A percentile compares a stretch with the other conserved stretches of the same genome.
Evolutionary conservation across 176 grass and related monocot species (phyloP).

Genomic region (Oryza coarctata): DNA sequence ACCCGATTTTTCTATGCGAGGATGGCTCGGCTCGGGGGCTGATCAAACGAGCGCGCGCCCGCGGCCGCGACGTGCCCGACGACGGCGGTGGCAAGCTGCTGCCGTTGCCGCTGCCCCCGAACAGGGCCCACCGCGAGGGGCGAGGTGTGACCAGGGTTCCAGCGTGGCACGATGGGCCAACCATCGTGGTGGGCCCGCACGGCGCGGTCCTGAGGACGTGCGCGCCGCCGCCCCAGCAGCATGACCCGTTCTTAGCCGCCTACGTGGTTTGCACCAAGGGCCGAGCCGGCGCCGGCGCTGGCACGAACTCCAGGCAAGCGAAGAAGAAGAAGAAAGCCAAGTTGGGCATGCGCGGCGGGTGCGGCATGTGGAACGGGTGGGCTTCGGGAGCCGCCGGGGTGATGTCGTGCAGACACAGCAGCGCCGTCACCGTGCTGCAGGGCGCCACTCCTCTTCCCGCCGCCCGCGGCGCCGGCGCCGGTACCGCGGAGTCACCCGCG

Average conservation of each 20-base stretch:
- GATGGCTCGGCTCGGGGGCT: background rate
- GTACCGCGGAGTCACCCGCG: background rate
- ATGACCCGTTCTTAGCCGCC: constrained; percentile 49
- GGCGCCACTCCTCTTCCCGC: background rate
- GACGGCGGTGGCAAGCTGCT: background rate
- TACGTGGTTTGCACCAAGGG: constrained; percentile 40
- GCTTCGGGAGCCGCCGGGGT: constrained; percentile 3
- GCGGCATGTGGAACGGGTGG: constrained; percentile 41
- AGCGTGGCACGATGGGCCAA: background rate
- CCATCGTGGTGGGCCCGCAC: background rate
- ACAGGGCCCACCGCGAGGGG: background rate
- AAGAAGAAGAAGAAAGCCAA: background rate
- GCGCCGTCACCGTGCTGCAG: background rate
- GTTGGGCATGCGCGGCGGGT: background rate
- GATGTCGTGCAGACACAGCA: constrained; percentile 35
- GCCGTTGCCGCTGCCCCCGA: constrained; percentile 32
- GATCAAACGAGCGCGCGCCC: too few species aligned
- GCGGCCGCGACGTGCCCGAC: too few species aligned
- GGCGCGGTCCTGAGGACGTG: constrained; percentile 14
- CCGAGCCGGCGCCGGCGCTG: background rate
- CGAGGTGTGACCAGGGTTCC: background rate
- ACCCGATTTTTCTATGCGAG: constrained; percentile 31
- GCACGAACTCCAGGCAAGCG: background rate
- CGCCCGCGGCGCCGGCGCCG: background rate
- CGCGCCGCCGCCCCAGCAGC: background rate